A percentile compares a stretch with the other conserved stretches of the same genome.
phyloP scores from a whole-genome alignment of 495 filamentous ascomycete species.

The Bombardia bombarda region DNA sequence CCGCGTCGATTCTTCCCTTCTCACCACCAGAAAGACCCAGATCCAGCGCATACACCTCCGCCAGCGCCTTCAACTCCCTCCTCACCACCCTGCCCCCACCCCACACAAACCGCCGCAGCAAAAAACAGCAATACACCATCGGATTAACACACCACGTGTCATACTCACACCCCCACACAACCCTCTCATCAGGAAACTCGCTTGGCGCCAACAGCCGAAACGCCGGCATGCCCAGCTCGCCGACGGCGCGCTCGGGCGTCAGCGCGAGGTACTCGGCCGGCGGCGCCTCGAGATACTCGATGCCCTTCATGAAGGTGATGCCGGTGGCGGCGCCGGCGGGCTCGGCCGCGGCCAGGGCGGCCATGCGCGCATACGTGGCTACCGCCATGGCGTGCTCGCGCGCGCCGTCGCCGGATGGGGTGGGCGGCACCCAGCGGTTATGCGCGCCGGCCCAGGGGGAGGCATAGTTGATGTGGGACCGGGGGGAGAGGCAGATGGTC shows the following conservation, averaged over 20 bases:
- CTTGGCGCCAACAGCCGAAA: slow-evolving; percentile 32
- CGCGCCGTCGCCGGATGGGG: slow-evolving; percentile 7
- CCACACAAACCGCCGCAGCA: slow-evolving; percentile 45
- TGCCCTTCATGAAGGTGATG: slow-evolving; percentile 43
- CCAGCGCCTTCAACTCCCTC: slow-evolving; percentile 33
- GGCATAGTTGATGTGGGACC: slow-evolving; percentile 46
- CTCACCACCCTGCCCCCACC: slow-evolving; percentile 38
- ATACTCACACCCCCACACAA: slow-evolving; percentile 51
- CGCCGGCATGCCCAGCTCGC: slow-evolving; percentile 31
- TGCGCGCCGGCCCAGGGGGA: slow-evolving; percentile 56
- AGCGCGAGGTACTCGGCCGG: slow-evolving; percentile 21
- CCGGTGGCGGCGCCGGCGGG: slow-evolving; percentile 35
- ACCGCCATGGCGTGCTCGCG: slow-evolving; percentile 44
- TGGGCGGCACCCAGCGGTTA: slow-evolving; percentile 47
- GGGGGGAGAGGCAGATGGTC: slow-evolving; percentile 22
- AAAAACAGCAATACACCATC: slow-evolving; percentile 51
- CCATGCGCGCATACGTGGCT: slow-evolving; percentile 45
- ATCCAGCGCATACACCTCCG: slow-evolving; percentile 37
- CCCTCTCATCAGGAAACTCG: slow-evolving; percentile 36
- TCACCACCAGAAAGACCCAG: neutral
- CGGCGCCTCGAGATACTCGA: slow-evolving; percentile 54
- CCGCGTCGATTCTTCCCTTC: slow-evolving; percentile 26
- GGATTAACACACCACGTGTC: slow-evolving; percentile 52
- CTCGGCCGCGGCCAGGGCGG: slow-evolving; percentile 30
- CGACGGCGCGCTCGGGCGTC: slow-evolving; percentile 14